A percentile compares a stretch with the other conserved stretches of the same genome.
These are phyloP conservation scores for Sicyos baderoa DNA, from an alignment of 306 rosid genomes.

Conservation along the genomic window DNA sequence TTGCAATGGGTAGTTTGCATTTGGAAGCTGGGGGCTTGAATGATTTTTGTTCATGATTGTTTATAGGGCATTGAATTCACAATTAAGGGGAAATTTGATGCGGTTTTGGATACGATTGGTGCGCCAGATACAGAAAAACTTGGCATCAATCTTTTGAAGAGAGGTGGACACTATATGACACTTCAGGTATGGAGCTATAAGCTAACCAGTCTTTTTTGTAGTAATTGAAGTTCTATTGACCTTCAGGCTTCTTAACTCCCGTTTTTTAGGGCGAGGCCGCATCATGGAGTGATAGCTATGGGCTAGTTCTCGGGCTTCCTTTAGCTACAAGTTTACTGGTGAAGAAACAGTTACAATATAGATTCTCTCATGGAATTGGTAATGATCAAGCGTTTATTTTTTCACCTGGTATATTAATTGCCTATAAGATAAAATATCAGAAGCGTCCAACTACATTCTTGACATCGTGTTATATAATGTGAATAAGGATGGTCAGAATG, in stretches of 20 bases:
- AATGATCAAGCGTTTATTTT: slow-evolving; percentile 11
- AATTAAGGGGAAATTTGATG: slow-evolving; percentile 82
- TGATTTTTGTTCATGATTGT: background rate
- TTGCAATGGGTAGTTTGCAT: slow-evolving; percentile 8
- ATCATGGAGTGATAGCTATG: slow-evolving; percentile 63
- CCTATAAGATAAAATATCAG: background rate
- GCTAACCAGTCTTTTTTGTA: slow-evolving; percentile 11
- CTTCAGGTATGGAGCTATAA: slow-evolving; percentile 65
- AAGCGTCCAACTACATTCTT: background rate
- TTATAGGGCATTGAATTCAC: slow-evolving; percentile 54
- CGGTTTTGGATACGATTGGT: slow-evolving; percentile 95
- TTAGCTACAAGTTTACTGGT: slow-evolving; percentile 40
- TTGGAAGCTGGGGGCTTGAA: slow-evolving; percentile 3
- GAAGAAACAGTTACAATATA: slow-evolving; percentile 58
- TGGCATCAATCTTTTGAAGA: slow-evolving; percentile 62
- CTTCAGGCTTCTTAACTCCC: background rate
- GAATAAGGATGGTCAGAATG: too few relatives aligned
- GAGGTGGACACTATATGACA: slow-evolving; percentile 96
- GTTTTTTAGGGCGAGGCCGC: slow-evolving; percentile 78
- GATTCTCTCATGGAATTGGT: slow-evolving; percentile 75
- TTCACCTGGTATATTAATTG: background rate
- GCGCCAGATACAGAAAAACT: slow-evolving; percentile 62
- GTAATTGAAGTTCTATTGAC: background rate
- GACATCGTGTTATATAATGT: background rate
- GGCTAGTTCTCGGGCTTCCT: slow-evolving; percentile 69